phyloP scores from a whole-genome alignment of 345 rosid genomes.

The Salix exigua region DNA sequence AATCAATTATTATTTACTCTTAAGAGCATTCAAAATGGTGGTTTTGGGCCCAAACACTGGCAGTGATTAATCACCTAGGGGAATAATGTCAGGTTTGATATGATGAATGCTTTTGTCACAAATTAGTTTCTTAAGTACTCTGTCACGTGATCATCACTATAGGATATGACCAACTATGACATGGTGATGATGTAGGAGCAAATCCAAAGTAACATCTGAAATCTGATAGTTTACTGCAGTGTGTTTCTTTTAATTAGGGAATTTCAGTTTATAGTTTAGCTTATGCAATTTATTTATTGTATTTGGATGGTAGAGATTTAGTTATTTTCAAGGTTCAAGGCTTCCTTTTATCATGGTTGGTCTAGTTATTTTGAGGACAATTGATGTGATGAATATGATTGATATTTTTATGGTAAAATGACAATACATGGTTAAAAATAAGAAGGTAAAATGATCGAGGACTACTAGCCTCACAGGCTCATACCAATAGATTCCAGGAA shows the following conservation, averaged over 20 bases:
- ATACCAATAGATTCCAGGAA: neutral
- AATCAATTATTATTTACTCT: neutral
- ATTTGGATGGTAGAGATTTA: neutral
- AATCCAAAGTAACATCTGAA: neutral
- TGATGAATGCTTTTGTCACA: neutral
- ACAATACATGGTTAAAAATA: neutral
- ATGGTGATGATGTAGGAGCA: neutral
- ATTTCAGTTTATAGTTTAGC: neutral
- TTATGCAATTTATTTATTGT: neutral
- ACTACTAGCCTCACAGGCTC: neutral
- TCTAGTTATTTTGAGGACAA: neutral
- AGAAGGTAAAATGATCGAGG: neutral
- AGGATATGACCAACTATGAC: neutral
- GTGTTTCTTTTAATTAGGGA: neutral
- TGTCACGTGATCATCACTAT: neutral
- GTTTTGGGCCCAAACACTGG: neutral
- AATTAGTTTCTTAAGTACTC: neutral
- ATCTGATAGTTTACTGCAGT: neutral
- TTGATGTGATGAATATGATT: neutral
- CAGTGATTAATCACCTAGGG: neutral
- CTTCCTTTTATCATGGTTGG: neutral
- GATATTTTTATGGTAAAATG: neutral
- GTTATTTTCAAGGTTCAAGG: neutral
- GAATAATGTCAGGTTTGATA: neutral
- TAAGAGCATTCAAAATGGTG: neutral